Conservation (phyloP, 139 green algal species). For the Spirogloea muscicola region DNA sequence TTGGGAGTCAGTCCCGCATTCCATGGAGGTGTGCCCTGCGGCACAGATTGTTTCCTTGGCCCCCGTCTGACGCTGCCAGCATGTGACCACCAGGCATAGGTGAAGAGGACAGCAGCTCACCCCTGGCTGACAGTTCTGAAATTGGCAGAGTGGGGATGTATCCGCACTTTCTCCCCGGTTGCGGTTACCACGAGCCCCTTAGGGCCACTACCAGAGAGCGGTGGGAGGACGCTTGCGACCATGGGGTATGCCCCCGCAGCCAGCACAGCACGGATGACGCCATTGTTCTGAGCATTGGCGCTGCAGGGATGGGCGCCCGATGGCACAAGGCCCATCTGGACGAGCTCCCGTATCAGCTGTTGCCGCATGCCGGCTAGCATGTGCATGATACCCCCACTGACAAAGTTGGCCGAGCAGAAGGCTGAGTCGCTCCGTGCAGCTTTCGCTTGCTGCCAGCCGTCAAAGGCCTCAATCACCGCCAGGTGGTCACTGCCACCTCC, state of each 20-base stretch:
- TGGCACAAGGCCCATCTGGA: slow-evolving; percentile 26
- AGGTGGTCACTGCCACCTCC: slow-evolving; percentile 50
- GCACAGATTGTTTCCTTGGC: too few species aligned
- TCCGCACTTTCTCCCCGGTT: slow-evolving; percentile 33
- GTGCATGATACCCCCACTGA: slow-evolving; percentile 16
- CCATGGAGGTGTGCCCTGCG: too few species aligned
- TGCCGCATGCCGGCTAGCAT: slow-evolving; percentile 36
- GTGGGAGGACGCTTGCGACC: slow-evolving; percentile 34
- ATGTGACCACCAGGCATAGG: too few species aligned
- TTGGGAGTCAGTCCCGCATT: too few species aligned
- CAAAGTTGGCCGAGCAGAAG: slow-evolving; percentile 21
- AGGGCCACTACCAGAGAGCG: not conserved
- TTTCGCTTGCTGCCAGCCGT: slow-evolving; percentile 30
- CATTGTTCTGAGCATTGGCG: slow-evolving; percentile 25
- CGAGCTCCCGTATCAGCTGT: slow-evolving; percentile 22
- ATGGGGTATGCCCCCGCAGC: slow-evolving; percentile 40
- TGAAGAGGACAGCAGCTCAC: too few species aligned
- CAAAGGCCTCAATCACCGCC: slow-evolving; percentile 46
- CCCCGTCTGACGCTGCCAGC: too few species aligned
- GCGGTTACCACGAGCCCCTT: slow-evolving; percentile 24
- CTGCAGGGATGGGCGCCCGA: slow-evolving; percentile 12
- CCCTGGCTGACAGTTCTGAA: too few species aligned
- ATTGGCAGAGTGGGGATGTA: slow-evolving; percentile 42
- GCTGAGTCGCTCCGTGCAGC: not conserved
- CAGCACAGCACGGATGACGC: slow-evolving; percentile 34